These are phyloP conservation scores for Pichia sporocuriosa DNA, from an alignment of 805 yeast species.

Conservation along the genomic window DNA sequence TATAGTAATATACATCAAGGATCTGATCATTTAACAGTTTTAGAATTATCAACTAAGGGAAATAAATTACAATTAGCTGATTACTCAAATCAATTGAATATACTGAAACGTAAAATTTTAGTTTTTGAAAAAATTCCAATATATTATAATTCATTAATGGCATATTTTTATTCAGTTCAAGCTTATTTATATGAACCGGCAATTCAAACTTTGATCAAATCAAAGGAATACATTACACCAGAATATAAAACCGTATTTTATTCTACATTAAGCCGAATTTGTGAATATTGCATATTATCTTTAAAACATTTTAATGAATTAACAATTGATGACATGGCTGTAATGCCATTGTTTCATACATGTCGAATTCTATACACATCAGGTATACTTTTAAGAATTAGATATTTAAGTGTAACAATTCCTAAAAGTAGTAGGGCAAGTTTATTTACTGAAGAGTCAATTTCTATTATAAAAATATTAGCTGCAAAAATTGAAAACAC, in stretches of 20 bases:
- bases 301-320: conserved; percentile 42
- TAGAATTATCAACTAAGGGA: conserved; percentile 23
- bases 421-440: conserved; percentile 40
- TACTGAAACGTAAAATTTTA: conserved; percentile 34
- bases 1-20: conserved; percentile 43
- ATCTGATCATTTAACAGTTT: conserved; percentile 29
- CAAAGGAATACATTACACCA: conserved; percentile 28
- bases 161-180: conserved; percentile 56
- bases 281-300: conserved; percentile 46
- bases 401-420: conserved; percentile 49
- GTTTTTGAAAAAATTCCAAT: conserved; percentile 26
- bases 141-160: conserved; percentile 33
- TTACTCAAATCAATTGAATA: conserved; percentile 41
- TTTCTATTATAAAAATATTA: conserved; percentile 22
- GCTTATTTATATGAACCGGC: conserved; percentile 59
- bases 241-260: conserved; percentile 16
- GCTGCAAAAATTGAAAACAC: conserved; percentile 24
- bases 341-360: conserved; percentile 50
- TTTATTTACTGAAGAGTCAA: conserved; percentile 41
- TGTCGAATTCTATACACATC: conserved; percentile 58
- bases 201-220: conserved; percentile 14
- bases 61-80: conserved; percentile 39
- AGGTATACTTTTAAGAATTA: conserved; percentile 52
- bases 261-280: conserved; percentile 30
- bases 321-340: conserved; percentile 40